Percentiles rank a stretch among this genome's conserved stretches.
phyloP scores from a whole-genome alignment of 1,284 basidiomycete genomes.

The Ganoderma leucocontextum region DNA sequence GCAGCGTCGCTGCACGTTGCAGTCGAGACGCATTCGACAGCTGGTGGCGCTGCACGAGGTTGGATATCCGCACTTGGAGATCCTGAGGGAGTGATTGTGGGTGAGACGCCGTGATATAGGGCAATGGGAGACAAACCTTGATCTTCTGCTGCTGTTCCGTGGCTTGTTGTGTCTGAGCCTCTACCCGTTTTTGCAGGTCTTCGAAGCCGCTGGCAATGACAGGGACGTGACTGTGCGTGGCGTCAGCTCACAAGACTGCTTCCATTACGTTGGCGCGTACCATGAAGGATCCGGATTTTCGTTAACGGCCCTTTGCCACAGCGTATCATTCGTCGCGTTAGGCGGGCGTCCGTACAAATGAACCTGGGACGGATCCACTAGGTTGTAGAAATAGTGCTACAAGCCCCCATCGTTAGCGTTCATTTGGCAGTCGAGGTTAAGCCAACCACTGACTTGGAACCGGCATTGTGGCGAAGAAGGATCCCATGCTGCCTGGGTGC shows the following conservation, averaged over 20 bases:
- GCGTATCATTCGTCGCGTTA: constrained; percentile 76
- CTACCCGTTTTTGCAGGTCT: constrained; percentile 82
- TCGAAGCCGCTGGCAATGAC: constrained; percentile 86
- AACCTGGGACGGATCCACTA: constrained; percentile 80
- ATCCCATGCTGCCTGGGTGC: constrained; percentile 78
- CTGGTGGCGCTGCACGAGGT: constrained; percentile 72
- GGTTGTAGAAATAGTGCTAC: constrained; percentile 87
- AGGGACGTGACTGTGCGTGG: constrained; percentile 72
- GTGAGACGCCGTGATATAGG: neutral
- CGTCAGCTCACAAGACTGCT: neutral
- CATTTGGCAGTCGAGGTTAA: too few relatives aligned
- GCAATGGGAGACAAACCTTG: constrained; percentile 51
- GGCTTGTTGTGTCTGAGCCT: constrained; percentile 79
- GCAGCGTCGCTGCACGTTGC: constrained; percentile 68
- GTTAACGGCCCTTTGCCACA: constrained; percentile 83
- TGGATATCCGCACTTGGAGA: constrained; percentile 69
- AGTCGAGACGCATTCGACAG: constrained; percentile 77
- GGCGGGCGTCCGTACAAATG: constrained; percentile 76
- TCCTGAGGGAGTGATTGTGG: constrained; percentile 51
- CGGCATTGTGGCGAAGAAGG: constrained; percentile 73
- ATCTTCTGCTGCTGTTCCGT: constrained; percentile 76
- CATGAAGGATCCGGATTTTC: constrained; percentile 87
- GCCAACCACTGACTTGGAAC: constrained; percentile 71
- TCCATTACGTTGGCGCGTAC: constrained; percentile 50
- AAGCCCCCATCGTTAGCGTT: neutral